Evolutionary conservation across 1,284 basidiomycete genomes (phyloP).

Genomic region (Cutaneotrichosporon sp.): DNA sequence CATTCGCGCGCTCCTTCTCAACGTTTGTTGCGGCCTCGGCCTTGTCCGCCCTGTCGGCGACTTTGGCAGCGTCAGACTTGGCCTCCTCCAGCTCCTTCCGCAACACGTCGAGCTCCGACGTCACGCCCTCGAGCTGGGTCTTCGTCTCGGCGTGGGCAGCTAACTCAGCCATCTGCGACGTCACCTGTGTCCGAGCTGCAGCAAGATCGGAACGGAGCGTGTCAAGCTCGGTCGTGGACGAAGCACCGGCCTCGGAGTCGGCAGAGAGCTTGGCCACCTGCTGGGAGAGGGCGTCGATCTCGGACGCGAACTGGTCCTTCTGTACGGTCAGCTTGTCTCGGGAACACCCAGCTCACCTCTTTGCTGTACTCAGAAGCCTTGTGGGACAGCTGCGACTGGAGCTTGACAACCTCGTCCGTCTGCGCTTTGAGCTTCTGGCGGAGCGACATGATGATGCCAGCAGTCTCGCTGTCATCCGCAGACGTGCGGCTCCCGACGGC

Average conservation of each 20-base stretch:
- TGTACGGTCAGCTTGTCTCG: conserved; percentile 22
- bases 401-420: conserved; percentile 61
- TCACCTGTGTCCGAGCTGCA: conserved; percentile 29
- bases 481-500: conserved; percentile 46
- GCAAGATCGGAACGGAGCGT: conserved; percentile 35
- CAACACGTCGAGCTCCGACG: conserved; percentile 33
- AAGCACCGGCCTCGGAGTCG: conserved; percentile 27
- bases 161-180: conserved; percentile 26
- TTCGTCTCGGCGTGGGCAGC: conserved; percentile 32
- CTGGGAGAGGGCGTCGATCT: conserved; percentile 46
- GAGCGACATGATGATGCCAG: conserved; percentile 74
- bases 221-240: conserved; percentile 33
- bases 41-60: conserved; percentile 21
- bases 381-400: conserved; percentile 47
- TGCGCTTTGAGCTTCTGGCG: conserved; percentile 77
- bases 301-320: conserved; percentile 55
- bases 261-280: conserved; percentile 41
- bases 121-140: conserved; percentile 34
- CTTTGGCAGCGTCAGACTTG: conserved; percentile 12
- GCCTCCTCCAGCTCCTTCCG: conserved; percentile 18
- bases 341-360: conserved; percentile 49
- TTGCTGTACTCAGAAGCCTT: conserved; percentile 48
- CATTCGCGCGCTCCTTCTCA: conserved; percentile 9
- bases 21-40: conserved; percentile 24
- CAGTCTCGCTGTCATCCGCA: conserved; percentile 72